A percentile compares a stretch with the other conserved stretches of the same genome.
phyloP scores from a whole-genome alignment of 768 basidiomycete species.

The Erythrobasidium yunnanense region DNA sequence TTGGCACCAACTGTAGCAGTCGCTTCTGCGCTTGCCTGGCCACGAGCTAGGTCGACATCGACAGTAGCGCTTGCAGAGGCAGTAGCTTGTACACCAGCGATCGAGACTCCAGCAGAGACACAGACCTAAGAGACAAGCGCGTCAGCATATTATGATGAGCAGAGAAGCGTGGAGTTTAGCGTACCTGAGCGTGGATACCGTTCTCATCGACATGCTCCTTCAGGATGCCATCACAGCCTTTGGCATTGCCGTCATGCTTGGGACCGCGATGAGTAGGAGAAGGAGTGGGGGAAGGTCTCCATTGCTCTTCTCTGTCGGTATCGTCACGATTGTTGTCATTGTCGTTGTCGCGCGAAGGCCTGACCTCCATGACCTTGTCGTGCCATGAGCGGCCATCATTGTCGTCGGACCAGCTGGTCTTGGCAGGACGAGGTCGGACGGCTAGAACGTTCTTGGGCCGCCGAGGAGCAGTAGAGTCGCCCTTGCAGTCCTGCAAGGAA shows the following conservation, averaged over 20 bases:
- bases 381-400: too few relatives aligned
- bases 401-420: too few relatives aligned
- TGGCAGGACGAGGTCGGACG: not conserved
- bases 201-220: slow-evolving; percentile 2
- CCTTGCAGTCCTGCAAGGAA: not conserved
- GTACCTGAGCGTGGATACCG: slow-evolving; percentile 5
- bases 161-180: not conserved
- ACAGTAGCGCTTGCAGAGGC: slow-evolving; percentile 8
- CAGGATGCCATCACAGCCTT: slow-evolving; percentile 9
- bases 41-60: not conserved
- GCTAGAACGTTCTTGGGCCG: not conserved
- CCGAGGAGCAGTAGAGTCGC: not conserved
- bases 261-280: not conserved
- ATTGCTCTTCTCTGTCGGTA: not conserved
- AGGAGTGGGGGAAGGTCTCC: not conserved
- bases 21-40: slow-evolving; percentile 1
- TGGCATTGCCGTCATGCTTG: not conserved
- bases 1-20: not conserved
- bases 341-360: too few relatives aligned
- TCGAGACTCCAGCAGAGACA: not conserved
- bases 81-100: slow-evolving; percentile 7
- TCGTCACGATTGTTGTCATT: not conserved
- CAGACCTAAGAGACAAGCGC: not conserved
- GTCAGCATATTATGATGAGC: not conserved
- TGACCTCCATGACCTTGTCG: too few relatives aligned